phyloP scores from a whole-genome alignment of 1,139 yeast species.

The Diutina neorugosa region DNA sequence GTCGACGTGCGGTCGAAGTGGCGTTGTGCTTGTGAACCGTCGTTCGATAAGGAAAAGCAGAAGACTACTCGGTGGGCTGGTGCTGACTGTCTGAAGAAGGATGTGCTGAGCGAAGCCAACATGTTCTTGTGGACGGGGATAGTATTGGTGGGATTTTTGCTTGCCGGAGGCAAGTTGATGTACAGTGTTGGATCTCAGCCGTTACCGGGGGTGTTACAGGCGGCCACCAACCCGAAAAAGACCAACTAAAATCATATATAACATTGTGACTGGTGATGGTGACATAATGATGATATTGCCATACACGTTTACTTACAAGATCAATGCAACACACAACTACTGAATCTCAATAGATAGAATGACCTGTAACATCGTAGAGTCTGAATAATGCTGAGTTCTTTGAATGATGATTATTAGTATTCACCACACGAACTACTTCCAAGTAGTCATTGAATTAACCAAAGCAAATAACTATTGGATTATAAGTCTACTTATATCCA shows the following conservation, averaged over 20 bases:
- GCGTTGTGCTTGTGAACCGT: conserved; percentile 47
- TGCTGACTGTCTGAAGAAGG: conserved; percentile 50
- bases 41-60: conserved; percentile 29
- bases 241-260: not conserved
- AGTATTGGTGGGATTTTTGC: conserved; percentile 32
- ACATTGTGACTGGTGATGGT: too few relatives aligned
- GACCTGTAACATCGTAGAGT: too few relatives aligned
- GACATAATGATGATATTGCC: too few relatives aligned
- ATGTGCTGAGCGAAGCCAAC: conserved; percentile 51
- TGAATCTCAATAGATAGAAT: too few relatives aligned
- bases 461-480: too few relatives aligned
- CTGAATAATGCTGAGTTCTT: too few relatives aligned
- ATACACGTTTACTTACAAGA: too few relatives aligned
- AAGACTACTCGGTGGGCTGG: conserved; percentile 62
- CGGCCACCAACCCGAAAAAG: conserved; percentile 32
- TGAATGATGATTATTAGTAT: too few relatives aligned
- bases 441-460: too few relatives aligned
- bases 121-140: conserved; percentile 56
- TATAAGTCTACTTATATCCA: conserved; percentile 12
- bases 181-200: conserved; percentile 43
- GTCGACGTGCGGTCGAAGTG: conserved; percentile 27
- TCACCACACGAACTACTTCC: too few relatives aligned
- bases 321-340: too few relatives aligned
- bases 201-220: conserved; percentile 57
- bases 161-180: conserved; percentile 44